Base-by-base conservation (phyloP, 2,329 filamentous ascomycete genomes). In the Phoma sp. region DNA sequence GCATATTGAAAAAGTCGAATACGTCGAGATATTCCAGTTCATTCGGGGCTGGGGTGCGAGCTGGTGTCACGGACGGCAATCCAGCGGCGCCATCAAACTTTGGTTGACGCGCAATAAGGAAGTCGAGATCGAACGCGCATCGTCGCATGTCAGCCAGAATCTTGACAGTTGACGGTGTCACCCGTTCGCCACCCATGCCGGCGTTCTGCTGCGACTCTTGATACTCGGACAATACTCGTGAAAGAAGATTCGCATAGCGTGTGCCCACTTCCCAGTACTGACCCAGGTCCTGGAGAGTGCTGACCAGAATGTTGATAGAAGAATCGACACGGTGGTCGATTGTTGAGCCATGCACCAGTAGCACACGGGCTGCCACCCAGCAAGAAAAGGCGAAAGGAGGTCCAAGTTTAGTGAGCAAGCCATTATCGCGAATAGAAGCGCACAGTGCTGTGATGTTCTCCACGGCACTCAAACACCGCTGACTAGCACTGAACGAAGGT, bases 1-100 rank as follows among this genome's bases (percentile, higher is more conserved):
- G 93, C 51, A 96, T 87, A 71, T 96, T 96, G 81, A 96, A 97
- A 71, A 96, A 96, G 65, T 95, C 91, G 72, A 97, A 96, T 0
- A 96, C 90, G 66, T 96, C 92, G 2, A 96, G 80, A 71, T 96
- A 96, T 72, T 96, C 93, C 3, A 96, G 80, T 69, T 96, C 92
- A 63, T 95, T 91, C 1, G 89, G 85, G 9, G 87, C 89, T 0
- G 91, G 90, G 27, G 88, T 89, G 60, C 86, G 84, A 1, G 84
- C 83, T 1, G 87, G 85, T 0, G 87, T 88, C 15, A 74, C 53
- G 12, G 67, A 65, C 6, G 63, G 54, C 19, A 65, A 21, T 80
- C 76, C 81, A 17, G 67, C 61, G 32, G 65, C 61, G 36, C 61
- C 61, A 39, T 64, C 63, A 35, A 66, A 63, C 49, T 70, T 74